A percentile compares a stretch with the other conserved stretches of the same genome.
phyloP scores from a whole-genome alignment of 495 filamentous ascomycete species.

The Aspergillus incahuasiensis region DNA sequence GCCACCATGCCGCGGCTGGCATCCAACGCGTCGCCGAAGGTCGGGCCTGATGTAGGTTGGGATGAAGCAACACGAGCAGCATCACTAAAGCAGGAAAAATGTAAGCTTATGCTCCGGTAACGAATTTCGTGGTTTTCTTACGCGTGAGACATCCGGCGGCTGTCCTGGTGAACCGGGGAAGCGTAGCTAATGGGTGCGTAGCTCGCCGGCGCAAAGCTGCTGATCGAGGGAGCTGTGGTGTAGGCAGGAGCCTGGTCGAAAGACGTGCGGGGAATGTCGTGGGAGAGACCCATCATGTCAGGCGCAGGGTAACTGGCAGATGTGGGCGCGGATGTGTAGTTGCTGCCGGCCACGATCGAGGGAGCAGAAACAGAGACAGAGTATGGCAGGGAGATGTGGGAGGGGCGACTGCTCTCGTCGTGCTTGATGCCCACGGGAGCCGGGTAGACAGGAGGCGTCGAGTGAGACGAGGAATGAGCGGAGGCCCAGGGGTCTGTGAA shows the following conservation, averaged over 20 bases:
- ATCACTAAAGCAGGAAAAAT: slow-evolving; percentile 36
- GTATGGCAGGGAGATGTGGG: slow-evolving; percentile 67
- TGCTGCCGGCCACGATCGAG: slow-evolving; percentile 63
- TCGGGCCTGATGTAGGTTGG: slow-evolving; percentile 29
- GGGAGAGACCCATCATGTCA: slow-evolving; percentile 68
- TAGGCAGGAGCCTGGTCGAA: slow-evolving; percentile 58
- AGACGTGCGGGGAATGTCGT: slow-evolving; percentile 55
- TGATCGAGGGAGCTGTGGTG: slow-evolving; percentile 63
- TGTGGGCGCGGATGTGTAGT: slow-evolving; percentile 49
- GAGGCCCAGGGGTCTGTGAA: slow-evolving; percentile 92
- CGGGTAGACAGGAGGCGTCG: slow-evolving; percentile 50
- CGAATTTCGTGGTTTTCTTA: slow-evolving; percentile 48
- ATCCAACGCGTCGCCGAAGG: slow-evolving; percentile 70
- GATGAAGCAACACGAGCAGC: slow-evolving; percentile 50
- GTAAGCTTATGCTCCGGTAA: neutral
- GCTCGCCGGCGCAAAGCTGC: slow-evolving; percentile 57
- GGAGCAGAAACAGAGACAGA: slow-evolving; percentile 68
- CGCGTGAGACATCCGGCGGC: slow-evolving; percentile 83
- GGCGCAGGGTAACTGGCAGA: slow-evolving; percentile 52
- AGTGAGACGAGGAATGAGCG: slow-evolving; percentile 52
- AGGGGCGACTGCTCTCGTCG: slow-evolving; percentile 55
- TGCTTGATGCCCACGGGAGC: slow-evolving; percentile 54
- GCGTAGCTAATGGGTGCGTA: slow-evolving; percentile 55
- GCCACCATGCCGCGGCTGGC: slow-evolving; percentile 88
- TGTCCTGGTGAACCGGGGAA: slow-evolving; percentile 52